Evolutionary conservation across 148 eudicot species (phyloP).

Genomic region (Euryodendron excelsum): DNA sequence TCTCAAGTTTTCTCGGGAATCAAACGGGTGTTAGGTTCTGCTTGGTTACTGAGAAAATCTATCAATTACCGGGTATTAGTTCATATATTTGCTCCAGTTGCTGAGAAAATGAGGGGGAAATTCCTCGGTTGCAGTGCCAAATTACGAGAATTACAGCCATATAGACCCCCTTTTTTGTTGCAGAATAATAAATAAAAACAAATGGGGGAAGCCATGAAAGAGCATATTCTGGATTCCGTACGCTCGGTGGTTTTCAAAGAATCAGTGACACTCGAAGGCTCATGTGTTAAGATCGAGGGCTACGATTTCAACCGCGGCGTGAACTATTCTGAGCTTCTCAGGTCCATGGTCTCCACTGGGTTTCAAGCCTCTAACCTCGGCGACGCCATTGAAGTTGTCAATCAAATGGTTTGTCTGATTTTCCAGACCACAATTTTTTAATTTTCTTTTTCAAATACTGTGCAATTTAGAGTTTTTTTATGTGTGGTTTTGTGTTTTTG

Average conservation of each 20-base stretch:
- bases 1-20: no score
- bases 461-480: neutral
- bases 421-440: neutral
- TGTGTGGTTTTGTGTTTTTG: conserved; percentile 4
- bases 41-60: no score
- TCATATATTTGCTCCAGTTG: no score
- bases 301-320: conserved; percentile 85
- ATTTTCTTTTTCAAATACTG: neutral
- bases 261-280: conserved; percentile 69
- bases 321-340: conserved; percentile 51
- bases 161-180: neutral
- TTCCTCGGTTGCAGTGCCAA: no score
- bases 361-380: conserved; percentile 96
- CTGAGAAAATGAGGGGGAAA: no score
- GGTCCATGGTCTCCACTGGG: conserved; percentile 68
- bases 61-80: no score
- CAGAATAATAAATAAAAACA: no score
- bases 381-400: conserved; percentile 83
- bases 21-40: no score
- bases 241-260: conserved; percentile 64
- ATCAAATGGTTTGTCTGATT: conserved; percentile 67
- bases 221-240: conserved; percentile 38
- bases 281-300: conserved; percentile 67
- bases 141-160: no score
- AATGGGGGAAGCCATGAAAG: conserved; percentile 37